Evolutionary conservation across 2,329 filamentous ascomycete species (phyloP).

Genomic region (Colletotrichum higginsianum): DNA sequence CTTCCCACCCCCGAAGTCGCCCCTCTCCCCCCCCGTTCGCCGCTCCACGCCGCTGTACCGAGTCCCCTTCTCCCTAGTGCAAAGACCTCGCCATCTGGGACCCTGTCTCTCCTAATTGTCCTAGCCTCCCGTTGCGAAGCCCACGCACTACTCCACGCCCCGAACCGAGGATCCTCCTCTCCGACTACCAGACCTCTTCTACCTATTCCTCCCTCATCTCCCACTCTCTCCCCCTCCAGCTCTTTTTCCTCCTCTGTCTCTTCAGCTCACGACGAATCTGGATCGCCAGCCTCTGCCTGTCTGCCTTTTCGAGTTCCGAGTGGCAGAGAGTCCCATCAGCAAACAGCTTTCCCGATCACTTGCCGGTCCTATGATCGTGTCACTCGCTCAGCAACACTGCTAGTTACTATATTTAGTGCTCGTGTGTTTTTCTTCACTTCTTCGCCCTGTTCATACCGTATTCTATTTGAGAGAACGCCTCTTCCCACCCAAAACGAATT

Average conservation of each 20-base stretch:
- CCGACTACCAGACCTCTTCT: constrained; percentile 37
- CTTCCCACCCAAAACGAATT: background rate
- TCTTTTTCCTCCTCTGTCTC: constrained; percentile 29
- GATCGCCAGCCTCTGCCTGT: constrained; percentile 36
- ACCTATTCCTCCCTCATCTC: constrained; percentile 35
- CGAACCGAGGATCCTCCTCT: constrained; percentile 28
- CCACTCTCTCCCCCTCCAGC: constrained; percentile 25
- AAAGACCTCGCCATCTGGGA: constrained; percentile 12
- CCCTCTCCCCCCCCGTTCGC: constrained; percentile 22
- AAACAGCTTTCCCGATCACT: constrained; percentile 38
- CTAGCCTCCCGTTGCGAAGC: constrained; percentile 20
- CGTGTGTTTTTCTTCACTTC: constrained; percentile 8
- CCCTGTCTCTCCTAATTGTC: constrained; percentile 20
- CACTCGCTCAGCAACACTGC: constrained; percentile 40
- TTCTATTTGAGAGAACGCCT: constrained; percentile 10
- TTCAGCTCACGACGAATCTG: constrained; percentile 39
- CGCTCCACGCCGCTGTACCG: constrained; percentile 31
- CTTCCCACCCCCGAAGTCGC: constrained; percentile 8
- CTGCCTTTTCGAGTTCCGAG: constrained; percentile 21
- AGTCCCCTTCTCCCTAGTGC: constrained; percentile 5
- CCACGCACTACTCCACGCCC: constrained; percentile 13
- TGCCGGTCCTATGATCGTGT: constrained; percentile 43
- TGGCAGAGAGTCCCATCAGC: constrained; percentile 27
- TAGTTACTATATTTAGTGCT: constrained; percentile 33
- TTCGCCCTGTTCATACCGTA: background rate